A percentile compares a stretch with the other conserved stretches of the same genome.
phyloP scores from a whole-genome alignment of 2,329 filamentous ascomycete species.

The Xylariales sp. region DNA sequence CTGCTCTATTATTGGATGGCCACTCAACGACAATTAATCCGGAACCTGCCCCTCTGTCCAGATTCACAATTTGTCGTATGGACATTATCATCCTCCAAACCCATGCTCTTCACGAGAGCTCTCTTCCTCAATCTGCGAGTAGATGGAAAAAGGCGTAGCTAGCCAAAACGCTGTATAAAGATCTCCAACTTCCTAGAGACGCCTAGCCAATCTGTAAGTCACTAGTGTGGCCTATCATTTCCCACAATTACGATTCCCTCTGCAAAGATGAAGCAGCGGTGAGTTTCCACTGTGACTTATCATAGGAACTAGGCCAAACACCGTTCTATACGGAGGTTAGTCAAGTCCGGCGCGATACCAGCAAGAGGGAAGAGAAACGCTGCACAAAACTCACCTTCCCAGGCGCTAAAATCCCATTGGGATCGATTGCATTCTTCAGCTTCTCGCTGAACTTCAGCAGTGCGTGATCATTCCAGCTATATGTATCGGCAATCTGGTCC shows the following conservation, averaged over 20 bases:
- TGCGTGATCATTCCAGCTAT: slow-evolving; percentile 35
- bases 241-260: not conserved
- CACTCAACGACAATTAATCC: too few species aligned
- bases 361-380: not conserved
- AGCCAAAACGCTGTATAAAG: too few species aligned
- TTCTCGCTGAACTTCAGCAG: slow-evolving; percentile 36
- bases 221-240: too few species aligned
- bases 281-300: slow-evolving; percentile 1
- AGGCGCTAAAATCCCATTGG: slow-evolving; percentile 29
- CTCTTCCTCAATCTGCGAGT: too few species aligned
- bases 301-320: slow-evolving; percentile 28
- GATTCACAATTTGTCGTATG: too few species aligned
- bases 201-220: too few species aligned
- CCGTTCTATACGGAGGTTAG: slow-evolving; percentile 16
- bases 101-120: too few species aligned
- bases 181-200: too few species aligned
- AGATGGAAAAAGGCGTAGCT: too few species aligned
- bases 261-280: slow-evolving; percentile 2
- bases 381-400: slow-evolving; percentile 14
- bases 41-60: too few species aligned
- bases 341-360: not conserved
- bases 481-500: slow-evolving; percentile 39
- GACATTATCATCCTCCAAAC: too few species aligned
- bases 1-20: too few species aligned
- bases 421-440: slow-evolving; percentile 38